Evolutionary conservation across 2,329 filamentous ascomycete genomes (phyloP).

Genomic region (Geosmithia flava): DNA sequence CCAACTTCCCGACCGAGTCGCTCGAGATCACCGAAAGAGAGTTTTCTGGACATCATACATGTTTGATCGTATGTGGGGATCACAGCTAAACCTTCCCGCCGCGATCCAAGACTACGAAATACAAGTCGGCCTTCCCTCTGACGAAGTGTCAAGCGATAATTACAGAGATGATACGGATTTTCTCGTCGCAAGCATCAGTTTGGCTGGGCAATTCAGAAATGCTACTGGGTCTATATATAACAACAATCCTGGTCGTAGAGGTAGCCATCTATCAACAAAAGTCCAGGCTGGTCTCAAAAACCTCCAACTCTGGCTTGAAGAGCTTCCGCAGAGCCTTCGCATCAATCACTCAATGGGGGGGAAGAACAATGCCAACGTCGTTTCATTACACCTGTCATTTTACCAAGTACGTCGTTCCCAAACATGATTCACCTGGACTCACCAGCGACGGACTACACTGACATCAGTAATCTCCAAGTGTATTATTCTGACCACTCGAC

Average conservation of each 20-base stretch:
- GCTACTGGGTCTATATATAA: constrained; percentile 19
- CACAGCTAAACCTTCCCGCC: constrained; percentile 33
- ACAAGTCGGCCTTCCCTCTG: constrained; percentile 26
- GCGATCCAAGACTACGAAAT: constrained; percentile 36
- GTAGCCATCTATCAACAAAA: constrained; percentile 15
- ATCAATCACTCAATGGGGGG: constrained; percentile 8
- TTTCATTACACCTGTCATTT: constrained; percentile 20
- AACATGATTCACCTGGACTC: too few species aligned
- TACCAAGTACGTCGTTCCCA: constrained; percentile 10
- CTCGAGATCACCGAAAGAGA: constrained; percentile 24
- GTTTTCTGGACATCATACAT: constrained; percentile 31
- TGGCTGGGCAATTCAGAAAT: constrained; percentile 18
- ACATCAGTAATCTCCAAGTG: constrained; percentile 8
- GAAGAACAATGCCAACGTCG: constrained; percentile 10
- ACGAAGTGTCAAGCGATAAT: constrained; percentile 12
- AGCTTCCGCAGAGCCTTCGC: constrained; percentile 16
- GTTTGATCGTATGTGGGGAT: constrained; percentile 33
- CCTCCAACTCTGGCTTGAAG: constrained; percentile 16
- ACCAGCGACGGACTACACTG: neutral
- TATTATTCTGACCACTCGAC: constrained; percentile 19
- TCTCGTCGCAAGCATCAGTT: constrained; percentile 19
- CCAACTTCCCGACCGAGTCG: constrained; percentile 22
- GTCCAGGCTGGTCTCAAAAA: constrained; percentile 18
- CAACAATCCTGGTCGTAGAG: constrained; percentile 6
- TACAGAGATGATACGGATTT: constrained; percentile 21